Base-by-base conservation (phyloP, 2,329 filamentous ascomycete genomes). In the Ramularia endophylla region DNA sequence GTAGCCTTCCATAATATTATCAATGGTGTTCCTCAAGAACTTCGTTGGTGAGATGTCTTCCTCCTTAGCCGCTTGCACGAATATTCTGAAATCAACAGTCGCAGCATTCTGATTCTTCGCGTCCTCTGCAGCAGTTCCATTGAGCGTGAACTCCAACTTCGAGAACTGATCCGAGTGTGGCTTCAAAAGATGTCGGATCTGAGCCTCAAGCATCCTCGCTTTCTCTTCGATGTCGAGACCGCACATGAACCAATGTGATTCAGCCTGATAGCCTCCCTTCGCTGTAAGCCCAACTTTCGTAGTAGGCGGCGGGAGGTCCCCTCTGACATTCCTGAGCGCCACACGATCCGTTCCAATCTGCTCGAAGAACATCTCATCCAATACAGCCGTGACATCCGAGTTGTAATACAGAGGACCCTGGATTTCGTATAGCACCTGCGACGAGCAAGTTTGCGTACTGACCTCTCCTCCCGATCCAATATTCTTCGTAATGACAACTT, bases 391-490 rank as follows among this genome's bases (percentile, higher is more conserved):
- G 20, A 78, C 74, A 47, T 78, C 75, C 0, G 69, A 72, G 58
- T 78, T 77, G 63, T 68, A 74, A 54, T 79, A 79, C 64, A 68
- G 71, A 0, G 70, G 71, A 4, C 73, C 73, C 48, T 75, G 72
- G 12, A 75, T 70, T 54, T 76, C 73, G 51, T 75, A 77, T 2
- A 77, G 51, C 2, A 77, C 59, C 45, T 78, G 74, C 3, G 68
- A 71, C 0, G 67, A 68, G 41, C 73, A 71, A 0, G 74, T 77
- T 40, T 75, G 69, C 6, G 70, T 66, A 1, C 63, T 62, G 5
- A 67, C 60, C 36, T 57, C 56, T 27, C 66, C 65, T 47, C 60
- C 42, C 51, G 62, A 27, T 47, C 56, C 37, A n/a, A 19, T 15
- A 20, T 62, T 61, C 50, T 67, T 68, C 8, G 61, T 61, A 40